Evolutionary conservation across 2,329 filamentous ascomycete species (phyloP).

Genomic region (Triangularia setosa): DNA sequence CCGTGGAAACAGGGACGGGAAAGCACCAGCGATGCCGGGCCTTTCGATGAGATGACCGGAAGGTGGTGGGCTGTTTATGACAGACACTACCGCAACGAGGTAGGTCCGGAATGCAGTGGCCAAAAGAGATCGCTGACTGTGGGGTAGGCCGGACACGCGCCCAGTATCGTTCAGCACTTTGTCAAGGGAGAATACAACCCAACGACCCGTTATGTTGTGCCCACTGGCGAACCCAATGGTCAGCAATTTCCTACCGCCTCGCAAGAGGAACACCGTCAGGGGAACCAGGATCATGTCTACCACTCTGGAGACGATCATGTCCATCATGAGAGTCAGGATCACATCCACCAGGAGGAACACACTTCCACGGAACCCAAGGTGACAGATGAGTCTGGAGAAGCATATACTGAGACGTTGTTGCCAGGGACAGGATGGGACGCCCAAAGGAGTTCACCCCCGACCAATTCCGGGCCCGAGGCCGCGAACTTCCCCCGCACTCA

Average conservation of each 20-base stretch:
- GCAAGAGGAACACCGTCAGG: constrained; percentile 22
- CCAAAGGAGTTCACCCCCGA: constrained; percentile 56
- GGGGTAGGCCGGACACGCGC: constrained; percentile 9
- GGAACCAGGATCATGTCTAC: constrained; percentile 19
- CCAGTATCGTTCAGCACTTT: constrained; percentile 48
- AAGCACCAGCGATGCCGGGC: constrained; percentile 50
- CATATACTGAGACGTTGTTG: background rate
- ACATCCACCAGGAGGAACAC: background rate
- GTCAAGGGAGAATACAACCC: constrained; percentile 52
- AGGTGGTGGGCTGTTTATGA: constrained; percentile 97
- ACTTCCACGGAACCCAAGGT: background rate
- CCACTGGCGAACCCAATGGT: constrained; percentile 35
- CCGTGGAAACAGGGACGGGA: constrained; percentile 72
- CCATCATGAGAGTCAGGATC: constrained; percentile 8
- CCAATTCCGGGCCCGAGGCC: constrained; percentile 76
- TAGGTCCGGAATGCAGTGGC: constrained; percentile 32
- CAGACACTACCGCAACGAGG: constrained; percentile 65
- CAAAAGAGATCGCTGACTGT: background rate
- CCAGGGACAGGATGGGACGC: constrained; percentile 44
- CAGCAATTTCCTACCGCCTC: constrained; percentile 29
- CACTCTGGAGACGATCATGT: constrained; percentile 23
- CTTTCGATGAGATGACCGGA: constrained; percentile 78
- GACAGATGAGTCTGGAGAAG: background rate
- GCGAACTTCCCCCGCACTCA: constrained; percentile 72
- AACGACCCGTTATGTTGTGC: constrained; percentile 27